phyloP scores from a whole-genome alignment of 2,329 filamentous ascomycete genomes.

The Aspergillus terreus region DNA sequence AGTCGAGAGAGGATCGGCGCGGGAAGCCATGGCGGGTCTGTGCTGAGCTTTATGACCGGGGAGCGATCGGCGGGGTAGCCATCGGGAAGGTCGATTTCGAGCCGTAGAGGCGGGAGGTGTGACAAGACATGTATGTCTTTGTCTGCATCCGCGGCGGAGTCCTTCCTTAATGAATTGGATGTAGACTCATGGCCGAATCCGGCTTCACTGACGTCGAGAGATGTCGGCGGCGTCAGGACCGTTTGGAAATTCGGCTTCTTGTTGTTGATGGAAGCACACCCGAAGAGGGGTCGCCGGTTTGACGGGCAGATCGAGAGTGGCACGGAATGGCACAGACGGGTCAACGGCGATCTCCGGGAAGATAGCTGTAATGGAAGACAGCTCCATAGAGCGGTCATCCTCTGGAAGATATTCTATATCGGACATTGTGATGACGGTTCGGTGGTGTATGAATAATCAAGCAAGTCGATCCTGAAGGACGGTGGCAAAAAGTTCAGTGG shows the following conservation, averaged over 20 bases:
- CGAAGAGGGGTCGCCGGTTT: slow-evolving; percentile 52
- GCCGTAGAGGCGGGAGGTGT: slow-evolving; percentile 54
- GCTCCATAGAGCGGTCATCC: slow-evolving; percentile 59
- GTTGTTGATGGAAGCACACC: slow-evolving; percentile 38
- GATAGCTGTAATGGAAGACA: slow-evolving; percentile 58
- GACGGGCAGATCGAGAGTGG: slow-evolving; percentile 54
- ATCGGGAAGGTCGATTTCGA: slow-evolving; percentile 52
- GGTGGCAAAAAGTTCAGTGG: not conserved
- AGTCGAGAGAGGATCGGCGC: slow-evolving; percentile 42
- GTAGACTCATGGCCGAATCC: slow-evolving; percentile 11
- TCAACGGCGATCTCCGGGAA: slow-evolving; percentile 58
- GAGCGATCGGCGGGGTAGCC: slow-evolving; percentile 54
- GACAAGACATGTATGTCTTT: slow-evolving; percentile 47
- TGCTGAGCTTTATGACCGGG: slow-evolving; percentile 48
- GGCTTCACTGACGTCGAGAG: slow-evolving; percentile 29
- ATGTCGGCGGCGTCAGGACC: slow-evolving; percentile 41
- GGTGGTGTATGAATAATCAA: not conserved
- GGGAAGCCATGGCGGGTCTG: slow-evolving; percentile 53
- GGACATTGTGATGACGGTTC: slow-evolving; percentile 25
- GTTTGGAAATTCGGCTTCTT: slow-evolving; percentile 31
- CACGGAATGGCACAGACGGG: slow-evolving; percentile 43
- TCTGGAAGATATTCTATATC: slow-evolving; percentile 34
- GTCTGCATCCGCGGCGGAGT: slow-evolving; percentile 11
- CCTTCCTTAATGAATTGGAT: slow-evolving; percentile 22
- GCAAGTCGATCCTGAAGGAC: slow-evolving; percentile 3